Evolutionary conservation across 495 filamentous ascomycete genomes (phyloP), one percentile per base, ranked within the genome.

Genomic region (Lentithecium fluviatile): DNA sequence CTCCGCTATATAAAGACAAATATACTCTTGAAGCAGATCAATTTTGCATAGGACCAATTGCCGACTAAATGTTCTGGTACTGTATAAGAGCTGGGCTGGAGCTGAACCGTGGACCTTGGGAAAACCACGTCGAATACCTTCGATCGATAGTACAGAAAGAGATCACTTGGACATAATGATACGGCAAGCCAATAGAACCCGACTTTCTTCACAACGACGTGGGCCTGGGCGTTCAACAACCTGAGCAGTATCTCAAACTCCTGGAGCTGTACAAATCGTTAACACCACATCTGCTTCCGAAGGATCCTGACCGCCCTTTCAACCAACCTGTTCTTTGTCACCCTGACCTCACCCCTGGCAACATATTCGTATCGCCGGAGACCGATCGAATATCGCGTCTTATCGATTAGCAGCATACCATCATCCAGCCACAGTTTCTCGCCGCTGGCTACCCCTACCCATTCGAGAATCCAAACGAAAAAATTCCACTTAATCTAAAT

Each of bases 71-170:
- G 64, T 76, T 75, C 60, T 76, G 73, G 73, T 67, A 73, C 73
- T 65, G 60, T 29, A 67, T 74, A 42, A 60, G 62, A 52, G 42
- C 45, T 20, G 12, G 45, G 19, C 47, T 68, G 21, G 56, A 71
- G 42, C 55, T 78, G 34, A 65, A 75, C 56, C 74, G 71, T 65
- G 74, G 76, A 5, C 75, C 76, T 29, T 76, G 70, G 76, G 20
- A 54, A 62, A 52, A 20, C n/a, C 50, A 29, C n/a, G 20, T 40
- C 13, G 56, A 60, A 6, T 59, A 52, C 32, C 37, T 64, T 34
- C 29, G 56, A 19, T 50, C 57, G 38, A 53, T 57, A 20, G 65
- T 26, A 10, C 2, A 59, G 19, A 65, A 64, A 61, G 67, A 69
- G 58, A 58, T 69, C 17, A 54, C 56, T 34, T 71, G 67, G 67